Evolutionary conservation across 2,329 filamentous ascomycete genomes (phyloP), one percentile per base, ranked within the genome.

Genomic region (Fusarium sp.): DNA sequence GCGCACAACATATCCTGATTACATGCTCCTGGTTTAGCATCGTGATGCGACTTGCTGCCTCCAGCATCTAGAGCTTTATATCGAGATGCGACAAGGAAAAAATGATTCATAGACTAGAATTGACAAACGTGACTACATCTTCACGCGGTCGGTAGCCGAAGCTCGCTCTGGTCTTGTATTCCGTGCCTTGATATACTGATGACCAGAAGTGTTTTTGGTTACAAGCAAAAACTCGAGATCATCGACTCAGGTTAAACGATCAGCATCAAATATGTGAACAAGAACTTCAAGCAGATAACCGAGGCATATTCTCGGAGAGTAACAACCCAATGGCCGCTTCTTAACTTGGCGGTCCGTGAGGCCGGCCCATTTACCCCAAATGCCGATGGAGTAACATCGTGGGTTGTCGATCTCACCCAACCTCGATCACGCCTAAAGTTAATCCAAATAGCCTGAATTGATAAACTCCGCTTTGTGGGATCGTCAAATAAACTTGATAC

Each of bases 401-500:
- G 18, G 20, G 18, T 20, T 53, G 60, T 44, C 42, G 62, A 65
- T 65, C 62, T 48, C 43, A 45, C n/a, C 61, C 36, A 43, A 51
- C 15, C 20, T 33, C 10, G 42, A 24, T 42, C 34, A 42, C 18
- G 24, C 44, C 44, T 31, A 31, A 62, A 63, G 55, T 48, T 60
- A 55, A 66, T 61, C 40, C 33, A 66, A 66, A 66, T 59, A 66
- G 63, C 63, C 63, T 66, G 48, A 66, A 66, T 66, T 14, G 33
- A 44, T 45, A 33, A 44, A 39, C 48, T 66, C 55, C 62, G 43
- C 62, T 49, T 58, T 10, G 5, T 22, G 28, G 10, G 26, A 50
- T 64, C 59, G 39, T 58, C 51, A 50, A 26, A 22, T 24, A 36
- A 44, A 18, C 20, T 15, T 49, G 39, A 58, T 54, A 65, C 60